Percentiles rank a stretch among this genome's conserved stretches.
Conservation (phyloP, 1,284 basidiomycete genomes). For the Cutaneotrichosporon dermatis region DNA sequence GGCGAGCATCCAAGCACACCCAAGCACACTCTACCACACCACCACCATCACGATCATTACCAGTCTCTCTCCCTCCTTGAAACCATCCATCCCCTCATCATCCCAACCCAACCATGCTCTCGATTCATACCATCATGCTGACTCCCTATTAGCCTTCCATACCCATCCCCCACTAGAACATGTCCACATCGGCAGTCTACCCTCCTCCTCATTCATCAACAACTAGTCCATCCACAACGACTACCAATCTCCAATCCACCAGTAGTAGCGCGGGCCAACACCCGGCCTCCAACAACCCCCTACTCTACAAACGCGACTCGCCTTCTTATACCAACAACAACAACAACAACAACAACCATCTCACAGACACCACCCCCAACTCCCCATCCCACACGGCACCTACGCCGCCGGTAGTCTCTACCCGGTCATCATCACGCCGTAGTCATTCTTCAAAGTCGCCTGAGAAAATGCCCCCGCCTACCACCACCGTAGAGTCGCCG, state of each 20-base stretch:
- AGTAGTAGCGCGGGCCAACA: too few species aligned
- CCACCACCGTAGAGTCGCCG: neutral
- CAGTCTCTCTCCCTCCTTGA: too few species aligned
- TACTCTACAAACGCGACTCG: neutral
- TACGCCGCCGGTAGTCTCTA: constrained; percentile 1
- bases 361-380: neutral
- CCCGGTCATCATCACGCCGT: constrained; percentile 9
- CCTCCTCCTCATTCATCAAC: constrained; percentile 11
- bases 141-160: neutral
- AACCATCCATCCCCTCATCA: neutral
- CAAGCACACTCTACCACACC: too few species aligned
- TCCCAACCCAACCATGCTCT: neutral
- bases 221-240: neutral
- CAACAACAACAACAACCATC: constrained; percentile 2
- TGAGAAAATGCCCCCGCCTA: constrained; percentile 15
- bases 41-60: too few species aligned
- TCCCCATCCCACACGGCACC: constrained; percentile 16
- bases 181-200: constrained; percentile 19
- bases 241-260: too few species aligned
- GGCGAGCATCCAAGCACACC: too few species aligned
- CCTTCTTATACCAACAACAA: neutral
- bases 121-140: neutral
- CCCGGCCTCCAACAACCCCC: neutral
- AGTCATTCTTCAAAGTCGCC: constrained; percentile 18
- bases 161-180: neutral